Evolutionary conservation across 768 basidiomycete species (phyloP).

Genomic region (Clavulina sp.): DNA sequence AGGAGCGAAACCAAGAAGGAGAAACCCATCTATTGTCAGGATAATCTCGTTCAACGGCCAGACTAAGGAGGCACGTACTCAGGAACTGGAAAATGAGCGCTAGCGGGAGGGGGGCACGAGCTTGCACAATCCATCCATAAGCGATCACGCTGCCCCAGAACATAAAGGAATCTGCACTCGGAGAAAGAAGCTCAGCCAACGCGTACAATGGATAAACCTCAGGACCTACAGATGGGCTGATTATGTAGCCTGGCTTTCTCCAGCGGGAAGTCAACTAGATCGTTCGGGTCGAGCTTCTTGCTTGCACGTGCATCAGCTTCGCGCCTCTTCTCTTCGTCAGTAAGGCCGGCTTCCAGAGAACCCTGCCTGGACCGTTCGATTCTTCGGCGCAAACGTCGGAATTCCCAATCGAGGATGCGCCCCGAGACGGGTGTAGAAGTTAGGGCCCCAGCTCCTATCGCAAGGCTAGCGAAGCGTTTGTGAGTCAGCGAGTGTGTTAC

Average conservation of each 20-base stretch:
- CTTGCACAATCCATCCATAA: constrained; percentile 18
- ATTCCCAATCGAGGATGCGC: too few species aligned
- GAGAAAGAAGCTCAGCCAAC: neutral
- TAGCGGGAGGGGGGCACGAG: constrained; percentile 13
- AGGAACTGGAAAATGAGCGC: constrained; percentile 18
- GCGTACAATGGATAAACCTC: neutral
- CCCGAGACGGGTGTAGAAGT: too few species aligned
- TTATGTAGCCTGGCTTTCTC: constrained; percentile 17
- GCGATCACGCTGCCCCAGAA: constrained; percentile 10
- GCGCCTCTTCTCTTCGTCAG: too few species aligned
- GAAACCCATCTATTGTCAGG: too few species aligned
- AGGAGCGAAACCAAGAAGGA: neutral
- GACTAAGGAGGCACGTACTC: constrained; percentile 4
- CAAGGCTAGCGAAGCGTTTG: too few species aligned
- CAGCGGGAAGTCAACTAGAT: constrained; percentile 12
- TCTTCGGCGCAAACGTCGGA: too few species aligned
- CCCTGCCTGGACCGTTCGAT: too few species aligned
- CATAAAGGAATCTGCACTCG: constrained; percentile 7
- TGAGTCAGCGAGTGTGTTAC: too few species aligned
- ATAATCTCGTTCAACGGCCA: neutral
- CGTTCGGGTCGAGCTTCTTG: too few species aligned
- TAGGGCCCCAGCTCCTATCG: too few species aligned
- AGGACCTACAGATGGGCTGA: constrained; percentile 5
- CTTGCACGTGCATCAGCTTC: too few species aligned
- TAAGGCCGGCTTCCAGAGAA: too few species aligned